Base-by-base conservation (phyloP, 1,284 basidiomycete species). In the Rhizopogon parksii region DNA sequence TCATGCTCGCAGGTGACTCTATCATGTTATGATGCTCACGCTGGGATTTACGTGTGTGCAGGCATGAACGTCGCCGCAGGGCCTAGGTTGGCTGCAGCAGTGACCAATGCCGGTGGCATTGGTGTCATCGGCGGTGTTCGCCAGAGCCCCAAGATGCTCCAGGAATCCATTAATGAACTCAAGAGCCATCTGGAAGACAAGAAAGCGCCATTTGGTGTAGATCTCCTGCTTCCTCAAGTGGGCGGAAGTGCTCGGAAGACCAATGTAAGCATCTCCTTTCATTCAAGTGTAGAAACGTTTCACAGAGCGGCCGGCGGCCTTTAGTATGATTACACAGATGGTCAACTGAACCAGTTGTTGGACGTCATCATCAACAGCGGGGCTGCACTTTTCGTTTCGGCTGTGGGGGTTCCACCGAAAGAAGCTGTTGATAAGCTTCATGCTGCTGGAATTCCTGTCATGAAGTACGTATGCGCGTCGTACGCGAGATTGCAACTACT, bases 51-150 rank as follows among this genome's bases (percentile, higher is more conserved):
- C 39, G 58, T 47, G 9, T 35, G 40, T 37, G 17, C 51, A 71
- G 86, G 88, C 40, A 91, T 91, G 89, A 90, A 89, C 63, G 83
- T 91, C 25, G 89, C 89, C 37, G 87, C 90, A 45, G 89, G 90
- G 14, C 85, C 82, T 36, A 80, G 71, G 63, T 68, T 88, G 6
- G 85, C 90, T 24, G 91, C 91, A 15, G 83, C 88, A 1, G 86
- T 89, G 25, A 84, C 82, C 38, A 90, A 92, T 62, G 79, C 88
- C 46, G 85, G 83, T 53, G 91, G 89, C 6, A 81, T 94, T 56
- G 91, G 91, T 19, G 87, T 91, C 58, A 90, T 93, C 56, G 91
- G 90, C 4, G 89, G 90, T 36, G 68, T 91, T 35, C 77, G 80
- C 36, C 82, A 83, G 60, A 85, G 75, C 56, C 85, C 86, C 11